Evolutionary conservation across 2,329 filamentous ascomycete genomes (phyloP).

Genomic region (Aspergillus tubingensis): DNA sequence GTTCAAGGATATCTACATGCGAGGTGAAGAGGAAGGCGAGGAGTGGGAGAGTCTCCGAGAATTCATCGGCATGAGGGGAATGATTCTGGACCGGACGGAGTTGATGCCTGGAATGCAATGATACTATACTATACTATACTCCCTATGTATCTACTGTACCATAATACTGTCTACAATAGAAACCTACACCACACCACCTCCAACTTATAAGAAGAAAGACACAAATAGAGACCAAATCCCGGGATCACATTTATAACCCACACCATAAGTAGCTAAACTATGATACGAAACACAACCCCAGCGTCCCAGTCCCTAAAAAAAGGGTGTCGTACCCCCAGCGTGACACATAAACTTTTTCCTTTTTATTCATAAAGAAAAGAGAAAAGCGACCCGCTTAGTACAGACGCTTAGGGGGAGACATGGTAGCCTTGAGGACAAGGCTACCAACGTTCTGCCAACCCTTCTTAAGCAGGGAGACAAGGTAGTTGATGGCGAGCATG

Average conservation of each 20-base stretch:
- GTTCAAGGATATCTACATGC: conserved; percentile 75
- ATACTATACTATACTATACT: conserved; percentile 1
- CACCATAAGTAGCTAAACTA: conserved; percentile 26
- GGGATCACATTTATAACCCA: conserved; percentile 32
- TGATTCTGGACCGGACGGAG: conserved; percentile 86
- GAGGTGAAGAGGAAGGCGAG: conserved; percentile 85
- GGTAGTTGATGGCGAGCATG: conserved; percentile 99
- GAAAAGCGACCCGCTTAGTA: conserved; percentile 66
- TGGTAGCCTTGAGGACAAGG: conserved; percentile 99
- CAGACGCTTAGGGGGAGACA: conserved; percentile 96
- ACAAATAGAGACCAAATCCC: conserved; percentile 28
- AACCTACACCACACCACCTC: neutral
- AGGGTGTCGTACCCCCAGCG: conserved; percentile 20
- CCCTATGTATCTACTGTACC: neutral
- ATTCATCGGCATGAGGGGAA: conserved; percentile 77
- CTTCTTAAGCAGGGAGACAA: conserved; percentile 99
- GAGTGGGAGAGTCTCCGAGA: conserved; percentile 88
- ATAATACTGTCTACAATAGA: neutral
- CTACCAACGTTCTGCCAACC: conserved; percentile 99
- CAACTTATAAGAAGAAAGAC: neutral
- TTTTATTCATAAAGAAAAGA: neutral
- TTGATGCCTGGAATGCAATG: conserved; percentile 91
- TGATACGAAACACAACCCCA: conserved; percentile 29
- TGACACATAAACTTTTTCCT: conserved; percentile 25
- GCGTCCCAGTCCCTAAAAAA: conserved; percentile 24